phyloP scores from a whole-genome alignment of 768 basidiomycete genomes.

The Cystofilobasidium macerans region DNA sequence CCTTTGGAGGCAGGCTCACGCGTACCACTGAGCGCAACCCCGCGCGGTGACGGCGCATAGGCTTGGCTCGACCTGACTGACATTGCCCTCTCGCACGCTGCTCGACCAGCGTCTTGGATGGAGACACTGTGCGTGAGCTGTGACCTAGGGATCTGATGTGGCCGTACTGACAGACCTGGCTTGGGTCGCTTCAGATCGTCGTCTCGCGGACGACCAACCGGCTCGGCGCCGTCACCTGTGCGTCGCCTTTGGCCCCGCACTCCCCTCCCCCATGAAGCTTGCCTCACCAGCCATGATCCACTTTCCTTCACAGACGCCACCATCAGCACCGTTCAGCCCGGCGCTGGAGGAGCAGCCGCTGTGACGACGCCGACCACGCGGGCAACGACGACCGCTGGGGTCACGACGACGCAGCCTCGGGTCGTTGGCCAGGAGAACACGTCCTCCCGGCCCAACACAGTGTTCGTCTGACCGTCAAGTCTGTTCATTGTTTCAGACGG shows the following conservation, averaged over 20 bases:
- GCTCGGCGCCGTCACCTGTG: background rate
- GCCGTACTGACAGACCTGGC: background rate
- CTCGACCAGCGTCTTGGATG: background rate
- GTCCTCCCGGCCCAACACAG: background rate
- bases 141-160: background rate
- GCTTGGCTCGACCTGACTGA: background rate
- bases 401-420: background rate
- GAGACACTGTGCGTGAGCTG: background rate
- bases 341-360: background rate
- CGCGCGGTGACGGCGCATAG: background rate
- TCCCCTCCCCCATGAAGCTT: background rate
- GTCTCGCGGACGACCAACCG: constrained; percentile 3
- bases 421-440: constrained; percentile 5
- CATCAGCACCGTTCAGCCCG: background rate
- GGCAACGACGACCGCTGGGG: background rate
- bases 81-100: background rate
- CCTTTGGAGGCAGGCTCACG: background rate
- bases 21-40: background rate
- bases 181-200: background rate
- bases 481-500: background rate
- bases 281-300: background rate
- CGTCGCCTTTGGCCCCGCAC: background rate
- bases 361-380: background rate
- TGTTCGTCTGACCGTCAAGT: background rate
- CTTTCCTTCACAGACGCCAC: background rate